Evolutionary conservation across 805 yeast genomes (phyloP).

Genomic region (Komagataella populi): DNA sequence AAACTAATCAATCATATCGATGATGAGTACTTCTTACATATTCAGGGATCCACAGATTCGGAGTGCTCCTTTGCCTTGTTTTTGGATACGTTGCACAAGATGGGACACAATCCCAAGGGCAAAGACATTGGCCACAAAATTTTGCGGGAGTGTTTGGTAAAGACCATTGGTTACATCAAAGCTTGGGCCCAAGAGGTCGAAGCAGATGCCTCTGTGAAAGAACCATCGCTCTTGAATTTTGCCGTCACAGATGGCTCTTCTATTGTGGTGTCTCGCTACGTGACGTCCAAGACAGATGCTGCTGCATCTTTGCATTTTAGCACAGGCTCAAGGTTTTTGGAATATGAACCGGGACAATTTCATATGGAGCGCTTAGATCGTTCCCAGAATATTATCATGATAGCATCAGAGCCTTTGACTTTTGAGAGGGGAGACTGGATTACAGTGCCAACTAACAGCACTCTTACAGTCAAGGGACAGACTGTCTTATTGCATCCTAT

Average conservation of each 20-base stretch:
- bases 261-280: constrained; percentile 78
- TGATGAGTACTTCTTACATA: constrained; percentile 64
- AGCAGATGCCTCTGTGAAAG: constrained; percentile 20
- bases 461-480: constrained; percentile 68
- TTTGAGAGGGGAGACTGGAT: constrained; percentile 98
- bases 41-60: constrained; percentile 93
- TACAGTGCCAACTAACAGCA: constrained; percentile 87
- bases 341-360: constrained; percentile 83
- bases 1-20: constrained; percentile 55
- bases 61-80: constrained; percentile 91
- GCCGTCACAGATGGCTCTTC: constrained; percentile 91
- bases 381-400: constrained; percentile 85
- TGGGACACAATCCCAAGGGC: constrained; percentile 41
- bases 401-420: constrained; percentile 92
- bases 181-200: constrained; percentile 63
- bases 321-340: constrained; percentile 84
- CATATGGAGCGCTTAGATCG: constrained; percentile 89
- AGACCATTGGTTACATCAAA: constrained; percentile 63
- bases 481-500: constrained; percentile 88
- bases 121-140: constrained; percentile 36
- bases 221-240: constrained; percentile 81
- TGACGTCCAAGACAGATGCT: constrained; percentile 81
- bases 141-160: constrained; percentile 54
- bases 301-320: constrained; percentile 94
- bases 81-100: constrained; percentile 56